A percentile compares a stretch with the other conserved stretches of the same genome.
phyloP scores from a whole-genome alignment of 192 early-diverging fungal species.

The Polychytrium aggregatum region DNA sequence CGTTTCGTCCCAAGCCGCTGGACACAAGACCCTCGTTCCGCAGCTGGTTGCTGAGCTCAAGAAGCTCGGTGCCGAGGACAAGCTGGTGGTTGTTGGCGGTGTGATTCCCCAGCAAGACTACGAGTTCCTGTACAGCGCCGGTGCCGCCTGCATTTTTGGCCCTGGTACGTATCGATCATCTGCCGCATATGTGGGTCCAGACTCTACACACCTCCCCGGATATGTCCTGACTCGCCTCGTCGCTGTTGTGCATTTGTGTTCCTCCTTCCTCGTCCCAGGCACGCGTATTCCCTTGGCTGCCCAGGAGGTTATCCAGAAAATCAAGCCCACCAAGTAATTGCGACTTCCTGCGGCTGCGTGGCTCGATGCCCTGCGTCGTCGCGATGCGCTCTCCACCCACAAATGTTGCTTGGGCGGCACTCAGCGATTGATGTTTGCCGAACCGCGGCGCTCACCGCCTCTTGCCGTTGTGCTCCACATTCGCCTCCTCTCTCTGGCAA shows the following conservation, averaged over 20 bases:
- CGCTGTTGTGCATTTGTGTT: not conserved
- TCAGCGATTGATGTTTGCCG: too few relatives aligned
- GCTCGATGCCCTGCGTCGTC: too few relatives aligned
- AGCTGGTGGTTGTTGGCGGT: slow-evolving; percentile 69
- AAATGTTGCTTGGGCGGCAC: too few relatives aligned
- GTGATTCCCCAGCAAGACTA: slow-evolving; percentile 86
- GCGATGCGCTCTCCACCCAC: too few relatives aligned
- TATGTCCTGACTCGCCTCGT: not conserved
- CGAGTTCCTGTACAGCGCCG: slow-evolving; percentile 65
- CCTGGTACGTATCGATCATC: slow-evolving; percentile 60
- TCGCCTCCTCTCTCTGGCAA: too few relatives aligned
- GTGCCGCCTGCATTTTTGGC: slow-evolving; percentile 73
- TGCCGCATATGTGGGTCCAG: too few relatives aligned
- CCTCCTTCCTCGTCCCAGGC: slow-evolving; percentile 5
- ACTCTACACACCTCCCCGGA: too few relatives aligned
- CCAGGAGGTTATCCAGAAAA: slow-evolving; percentile 64
- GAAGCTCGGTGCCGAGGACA: slow-evolving; percentile 62
- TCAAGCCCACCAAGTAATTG: too few relatives aligned
- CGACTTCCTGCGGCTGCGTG: too few relatives aligned
- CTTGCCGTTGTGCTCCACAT: too few relatives aligned
- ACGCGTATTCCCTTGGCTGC: slow-evolving; percentile 76
- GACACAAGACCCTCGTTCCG: slow-evolving; percentile 79
- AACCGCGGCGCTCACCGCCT: too few relatives aligned
- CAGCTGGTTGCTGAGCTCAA: slow-evolving; percentile 64
- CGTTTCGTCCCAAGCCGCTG: slow-evolving; percentile 77